Base-by-base conservation (phyloP, 2,329 filamentous ascomycete genomes). In the Cladosporium sp. region DNA sequence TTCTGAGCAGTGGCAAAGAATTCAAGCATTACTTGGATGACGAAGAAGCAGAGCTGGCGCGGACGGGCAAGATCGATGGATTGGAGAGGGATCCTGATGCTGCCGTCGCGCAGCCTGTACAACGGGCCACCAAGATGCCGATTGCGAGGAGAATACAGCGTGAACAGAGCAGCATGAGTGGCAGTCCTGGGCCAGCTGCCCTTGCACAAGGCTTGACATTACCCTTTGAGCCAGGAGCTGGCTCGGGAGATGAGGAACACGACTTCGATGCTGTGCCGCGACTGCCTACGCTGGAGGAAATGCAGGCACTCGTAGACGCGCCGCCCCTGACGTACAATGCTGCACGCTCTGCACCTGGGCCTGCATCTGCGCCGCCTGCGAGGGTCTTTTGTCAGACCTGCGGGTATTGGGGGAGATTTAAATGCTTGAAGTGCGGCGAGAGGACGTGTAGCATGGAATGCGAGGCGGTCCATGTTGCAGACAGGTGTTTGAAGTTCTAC, bases 21-120 rank as follows among this genome's bases (percentile, higher is more conserved):
- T 92, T 92, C 68, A 82, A 83, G 57, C 90, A 93, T 71, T 85
- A 92, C 67, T 77, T 92, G 43, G 86, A 88, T 60, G 88, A 93
- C 67, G 89, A 86, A 67, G 78, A 87, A 60, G 87, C 87, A 8
- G 73, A 82, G 61, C 61, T 70, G 54, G 61, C 74, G 14, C 49
- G 64, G 43, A 68, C 65, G 22, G 65, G 64, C 5, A 56, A 62
- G 46, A 56, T 65, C 48, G 61, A 65, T 46, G 61, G 59, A 10
- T 7, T 53, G 32, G 65, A 66, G 3, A 46, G 52, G 4, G 64
- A 64, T 19, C 54, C 56, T 4, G 43, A 55, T 11, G 49, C 57
- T 5, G 53, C 50, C 11, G 53, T 55, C 13, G 54, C 55, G 33
- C 43, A 35, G 38, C 49, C 52, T 11, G 41, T 54, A 33, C 63